Evolutionary conservation across 2,329 filamentous ascomycete genomes (phyloP).

Genomic region (Diaporthe longicolla): DNA sequence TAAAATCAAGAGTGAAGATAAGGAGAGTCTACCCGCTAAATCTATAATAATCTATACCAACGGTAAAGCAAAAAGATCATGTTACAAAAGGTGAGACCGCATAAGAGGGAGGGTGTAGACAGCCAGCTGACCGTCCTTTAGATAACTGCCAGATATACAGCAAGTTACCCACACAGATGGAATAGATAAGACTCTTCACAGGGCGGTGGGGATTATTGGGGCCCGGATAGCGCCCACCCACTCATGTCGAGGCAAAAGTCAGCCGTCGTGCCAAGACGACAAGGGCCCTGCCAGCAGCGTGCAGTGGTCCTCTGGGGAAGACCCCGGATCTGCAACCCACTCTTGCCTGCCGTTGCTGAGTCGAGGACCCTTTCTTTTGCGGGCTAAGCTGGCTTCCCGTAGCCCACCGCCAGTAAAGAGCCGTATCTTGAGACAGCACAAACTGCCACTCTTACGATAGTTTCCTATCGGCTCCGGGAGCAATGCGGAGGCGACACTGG

Average conservation of each 20-base stretch:
- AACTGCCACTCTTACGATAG: slow-evolving; percentile 20
- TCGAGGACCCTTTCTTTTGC: slow-evolving; percentile 8
- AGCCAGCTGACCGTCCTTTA: slow-evolving; percentile 35
- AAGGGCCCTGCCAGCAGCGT: slow-evolving; percentile 6
- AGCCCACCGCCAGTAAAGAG: neutral
- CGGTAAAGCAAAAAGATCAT: slow-evolving; percentile 5
- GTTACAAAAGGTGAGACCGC: slow-evolving; percentile 15
- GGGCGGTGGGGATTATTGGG: neutral
- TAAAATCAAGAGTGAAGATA: neutral
- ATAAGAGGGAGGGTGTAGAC: slow-evolving; percentile 15
- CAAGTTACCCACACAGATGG: slow-evolving; percentile 21
- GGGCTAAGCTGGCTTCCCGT: neutral
- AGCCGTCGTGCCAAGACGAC: slow-evolving; percentile 6
- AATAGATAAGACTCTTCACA: slow-evolving; percentile 37
- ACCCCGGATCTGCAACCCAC: slow-evolving; percentile 33
- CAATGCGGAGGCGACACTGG: neutral
- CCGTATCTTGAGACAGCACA: slow-evolving; percentile 26
- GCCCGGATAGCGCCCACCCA: slow-evolving; percentile 18
- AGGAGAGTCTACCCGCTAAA: slow-evolving; percentile 6
- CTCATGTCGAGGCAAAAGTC: slow-evolving; percentile 29
- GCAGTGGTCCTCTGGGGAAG: slow-evolving; percentile 33
- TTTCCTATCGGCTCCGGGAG: neutral
- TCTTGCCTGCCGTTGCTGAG: slow-evolving; percentile 4
- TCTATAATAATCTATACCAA: slow-evolving; percentile 5
- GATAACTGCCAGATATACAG: slow-evolving; percentile 34